Evolutionary conservation across 2,329 filamentous ascomycete species (phyloP).

Genomic region (Fusarium proliferatum): DNA sequence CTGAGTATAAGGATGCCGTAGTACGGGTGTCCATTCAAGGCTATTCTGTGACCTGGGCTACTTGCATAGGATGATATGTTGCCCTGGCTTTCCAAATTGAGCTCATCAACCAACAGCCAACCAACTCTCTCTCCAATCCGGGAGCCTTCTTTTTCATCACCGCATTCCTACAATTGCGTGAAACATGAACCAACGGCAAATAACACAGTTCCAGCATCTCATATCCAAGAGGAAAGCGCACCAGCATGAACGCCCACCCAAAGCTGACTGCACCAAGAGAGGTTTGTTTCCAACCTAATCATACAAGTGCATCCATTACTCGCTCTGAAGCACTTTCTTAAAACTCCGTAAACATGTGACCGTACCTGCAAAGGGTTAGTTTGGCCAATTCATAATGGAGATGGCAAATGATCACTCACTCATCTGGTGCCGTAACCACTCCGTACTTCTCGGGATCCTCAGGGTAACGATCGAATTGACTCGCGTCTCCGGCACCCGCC

Average conservation of each 20-base stretch:
- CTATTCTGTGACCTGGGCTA: constrained; percentile 31
- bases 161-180: not conserved
- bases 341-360: constrained; percentile 81
- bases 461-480: constrained; percentile 97
- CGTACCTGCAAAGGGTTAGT: constrained; percentile 64
- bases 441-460: constrained; percentile 97
- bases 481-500: constrained; percentile 92
- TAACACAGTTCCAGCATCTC: not conserved
- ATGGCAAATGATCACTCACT: constrained; percentile 67
- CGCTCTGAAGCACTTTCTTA: constrained; percentile 53
- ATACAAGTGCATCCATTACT: constrained; percentile 29
- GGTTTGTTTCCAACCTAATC: constrained; percentile 25
- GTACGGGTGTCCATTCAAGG: constrained; percentile 26
- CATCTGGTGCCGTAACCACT: constrained; percentile 74
- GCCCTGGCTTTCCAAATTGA: constrained; percentile 2
- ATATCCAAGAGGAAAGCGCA: constrained; percentile 7
- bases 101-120: constrained; percentile 2
- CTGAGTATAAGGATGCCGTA: constrained; percentile 7
- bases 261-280: constrained; percentile 20
- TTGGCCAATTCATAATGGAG: not conserved
- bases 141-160: constrained; percentile 11
- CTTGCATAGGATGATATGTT: constrained; percentile 20
- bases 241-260: constrained; percentile 10
- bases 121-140: constrained; percentile 8
- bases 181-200: constrained; percentile 5